Percentiles rank a stretch among this genome's conserved stretches.
These are phyloP conservation scores for Diaporthe ilicicola DNA, from an alignment of 2,329 filamentous ascomycete species.

Conservation along the genomic window DNA sequence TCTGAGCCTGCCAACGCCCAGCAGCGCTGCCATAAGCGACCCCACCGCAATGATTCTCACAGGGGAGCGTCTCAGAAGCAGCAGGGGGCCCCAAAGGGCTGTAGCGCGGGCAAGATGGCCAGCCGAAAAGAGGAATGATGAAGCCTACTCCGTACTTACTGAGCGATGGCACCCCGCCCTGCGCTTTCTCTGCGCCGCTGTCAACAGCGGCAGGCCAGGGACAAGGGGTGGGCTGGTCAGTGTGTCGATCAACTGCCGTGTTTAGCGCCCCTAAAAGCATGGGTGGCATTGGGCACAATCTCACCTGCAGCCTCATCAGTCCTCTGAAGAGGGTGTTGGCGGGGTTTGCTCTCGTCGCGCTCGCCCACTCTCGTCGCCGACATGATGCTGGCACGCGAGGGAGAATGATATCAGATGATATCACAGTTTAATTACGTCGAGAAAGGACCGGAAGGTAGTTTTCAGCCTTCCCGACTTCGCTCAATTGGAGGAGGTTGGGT, in stretches of 20 bases:
- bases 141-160: conserved; percentile 4
- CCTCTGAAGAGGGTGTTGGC: conserved; percentile 8
- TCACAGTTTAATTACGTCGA: conserved; percentile 25
- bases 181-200: conserved; percentile 1
- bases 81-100: conserved; percentile 44
- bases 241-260: conserved; percentile 22
- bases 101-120: conserved; percentile 22
- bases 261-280: conserved; percentile 19
- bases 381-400: conserved; percentile 4
- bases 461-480: background rate
- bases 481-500: background rate
- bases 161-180: conserved; percentile 4
- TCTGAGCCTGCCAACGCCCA: conserved; percentile 18
- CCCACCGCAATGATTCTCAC: conserved; percentile 15
- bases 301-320: conserved; percentile 19
- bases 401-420: conserved; percentile 18
- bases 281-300: conserved; percentile 24
- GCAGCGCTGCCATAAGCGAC: background rate
- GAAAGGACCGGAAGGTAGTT: conserved; percentile 5
- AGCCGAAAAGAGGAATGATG: conserved; percentile 19
- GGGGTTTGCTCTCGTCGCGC: background rate
- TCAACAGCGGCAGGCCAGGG: background rate
- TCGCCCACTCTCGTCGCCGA: conserved; percentile 1
- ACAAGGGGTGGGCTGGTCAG: conserved; percentile 11
- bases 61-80: conserved; percentile 40